Base-by-base conservation (phyloP, 2,329 filamentous ascomycete species). In the Cladosporium colombiae region DNA sequence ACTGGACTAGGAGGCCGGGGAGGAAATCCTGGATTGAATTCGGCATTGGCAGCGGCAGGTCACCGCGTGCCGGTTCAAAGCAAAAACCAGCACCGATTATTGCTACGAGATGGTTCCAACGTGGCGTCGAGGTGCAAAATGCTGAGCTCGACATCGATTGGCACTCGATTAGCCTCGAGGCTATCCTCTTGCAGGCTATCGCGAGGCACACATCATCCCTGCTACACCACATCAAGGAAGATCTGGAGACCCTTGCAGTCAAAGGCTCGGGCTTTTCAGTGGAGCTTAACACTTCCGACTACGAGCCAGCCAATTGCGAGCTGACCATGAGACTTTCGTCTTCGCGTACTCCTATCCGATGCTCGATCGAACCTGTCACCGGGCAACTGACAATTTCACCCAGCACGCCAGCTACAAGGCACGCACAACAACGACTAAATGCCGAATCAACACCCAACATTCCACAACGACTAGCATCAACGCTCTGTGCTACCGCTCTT, bases 11-110 rank as follows among this genome's bases (percentile, higher is more conserved):
- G 60, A 86, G 88, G 71, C 83, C 85, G 65, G 87, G 87, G 0
- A 83, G 86, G 18, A 97, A 96, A 81, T 96, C 89, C 76, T 99
- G 95, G 94, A 83, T 99, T 57, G 89, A 98, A 69, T 83, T 99
- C 60, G 93, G 93, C 11, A 86, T 97, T 40, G 85, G 88, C 66
- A 93, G 89, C 74, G 89, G 89, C 35, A 81, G 75, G 67, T 68
- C 73, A 11, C 56, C 67, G 18, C 33, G 64, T n/a, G 52, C 27
- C 8, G 35, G 74, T 70, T 65, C 78, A 76, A 66, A 74, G 70
- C 60, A 77, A 74, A 68, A 66, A 1, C 37, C 70, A 14, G 75
- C 70, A 16, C 69, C 73, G 6, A 73, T 73, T 18, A 69, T 95
- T 55, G 83, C 81, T 2, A 79, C 89, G 46, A 89, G 92, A 69